These are phyloP conservation scores for Tanacetum coccineum DNA, from an alignment of 129 eudicot genomes.

Conservation along the genomic window DNA sequence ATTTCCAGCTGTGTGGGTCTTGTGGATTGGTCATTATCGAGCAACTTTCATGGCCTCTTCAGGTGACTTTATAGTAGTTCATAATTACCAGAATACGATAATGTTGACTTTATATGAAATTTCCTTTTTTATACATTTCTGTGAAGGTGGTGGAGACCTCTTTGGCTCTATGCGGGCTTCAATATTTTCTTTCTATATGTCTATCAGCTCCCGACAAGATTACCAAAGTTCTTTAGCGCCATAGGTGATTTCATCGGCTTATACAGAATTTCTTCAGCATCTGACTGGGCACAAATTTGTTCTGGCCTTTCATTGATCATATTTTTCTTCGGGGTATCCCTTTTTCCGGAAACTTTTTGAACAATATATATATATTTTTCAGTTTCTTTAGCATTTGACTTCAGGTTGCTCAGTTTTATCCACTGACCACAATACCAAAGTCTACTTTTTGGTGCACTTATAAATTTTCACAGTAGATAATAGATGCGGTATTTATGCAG, in stretches of 20 bases:
- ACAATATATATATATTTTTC: constrained; percentile 15
- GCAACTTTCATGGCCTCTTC: constrained; percentile 96
- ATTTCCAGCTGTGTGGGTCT: constrained; percentile 95
- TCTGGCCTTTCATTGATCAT: constrained; percentile 67
- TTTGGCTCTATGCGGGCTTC: constrained; percentile 85
- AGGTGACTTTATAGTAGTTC: constrained; percentile 44
- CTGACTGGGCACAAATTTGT: constrained; percentile 74
- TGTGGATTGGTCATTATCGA: constrained; percentile 91
- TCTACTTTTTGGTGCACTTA: background rate
- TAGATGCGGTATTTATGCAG: constrained; percentile 39
- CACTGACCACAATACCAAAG: too few relatives aligned
- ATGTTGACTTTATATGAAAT: constrained; percentile 21
- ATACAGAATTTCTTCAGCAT: constrained; percentile 52
- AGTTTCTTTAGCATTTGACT: background rate
- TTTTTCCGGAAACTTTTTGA: constrained; percentile 18
- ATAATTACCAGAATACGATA: background rate
- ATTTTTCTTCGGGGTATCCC: constrained; percentile 71
- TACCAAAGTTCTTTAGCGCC: constrained; percentile 39
- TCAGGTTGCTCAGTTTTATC: constrained; percentile 9
- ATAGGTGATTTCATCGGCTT: constrained; percentile 73
- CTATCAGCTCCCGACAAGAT: constrained; percentile 72
- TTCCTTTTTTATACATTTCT: constrained; percentile 28
- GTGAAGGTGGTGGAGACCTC: constrained; percentile 95
- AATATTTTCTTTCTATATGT: constrained; percentile 58
- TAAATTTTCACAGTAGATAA: constrained; percentile 16